Percentiles rank a stretch among this genome's conserved stretches.
phyloP scores from a whole-genome alignment of 176 grass and related monocot species.

The Tillandsia leiboldiana region DNA sequence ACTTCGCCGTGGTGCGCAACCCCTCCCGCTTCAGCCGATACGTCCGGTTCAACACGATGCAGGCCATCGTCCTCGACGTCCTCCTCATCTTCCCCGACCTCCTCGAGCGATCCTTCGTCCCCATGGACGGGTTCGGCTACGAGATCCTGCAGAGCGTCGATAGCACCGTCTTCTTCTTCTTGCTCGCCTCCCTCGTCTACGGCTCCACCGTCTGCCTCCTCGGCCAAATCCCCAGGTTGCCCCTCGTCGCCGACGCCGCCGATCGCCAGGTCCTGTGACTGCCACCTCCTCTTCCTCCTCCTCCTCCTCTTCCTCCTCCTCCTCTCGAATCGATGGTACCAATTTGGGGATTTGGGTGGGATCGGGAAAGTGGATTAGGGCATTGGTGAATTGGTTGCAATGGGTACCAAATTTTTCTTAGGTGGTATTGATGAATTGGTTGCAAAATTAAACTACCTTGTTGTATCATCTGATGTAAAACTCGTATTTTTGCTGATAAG shows the following conservation, averaged over 20 bases:
- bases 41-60: conserved; percentile 97
- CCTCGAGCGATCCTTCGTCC: conserved; percentile 49
- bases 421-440: too few species aligned
- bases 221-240: conserved; percentile 60
- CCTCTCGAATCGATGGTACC: not conserved
- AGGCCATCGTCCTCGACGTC: conserved; percentile 79
- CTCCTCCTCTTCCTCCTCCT: not conserved
- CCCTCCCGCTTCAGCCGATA: conserved; percentile 76
- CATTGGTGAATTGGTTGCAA: too few species aligned
- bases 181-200: conserved; percentile 63
- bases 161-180: conserved; percentile 85
- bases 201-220: conserved; percentile 66
- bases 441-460: too few species aligned
- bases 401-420: too few species aligned
- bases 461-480: too few species aligned
- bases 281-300: not conserved
- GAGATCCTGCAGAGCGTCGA: conserved; percentile 65
- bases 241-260: conserved; percentile 74
- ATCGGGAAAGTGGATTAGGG: too few species aligned
- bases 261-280: conserved; percentile 94
- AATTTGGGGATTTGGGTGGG: too few species aligned
- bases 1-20: conserved; percentile 79
- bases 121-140: conserved; percentile 33
- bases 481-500: too few species aligned
- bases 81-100: conserved; percentile 89